Evolutionary conservation across 2,329 filamentous ascomycete genomes (phyloP), one percentile per base, ranked within the genome.

Genomic region (Aspergillus tubingensis): DNA sequence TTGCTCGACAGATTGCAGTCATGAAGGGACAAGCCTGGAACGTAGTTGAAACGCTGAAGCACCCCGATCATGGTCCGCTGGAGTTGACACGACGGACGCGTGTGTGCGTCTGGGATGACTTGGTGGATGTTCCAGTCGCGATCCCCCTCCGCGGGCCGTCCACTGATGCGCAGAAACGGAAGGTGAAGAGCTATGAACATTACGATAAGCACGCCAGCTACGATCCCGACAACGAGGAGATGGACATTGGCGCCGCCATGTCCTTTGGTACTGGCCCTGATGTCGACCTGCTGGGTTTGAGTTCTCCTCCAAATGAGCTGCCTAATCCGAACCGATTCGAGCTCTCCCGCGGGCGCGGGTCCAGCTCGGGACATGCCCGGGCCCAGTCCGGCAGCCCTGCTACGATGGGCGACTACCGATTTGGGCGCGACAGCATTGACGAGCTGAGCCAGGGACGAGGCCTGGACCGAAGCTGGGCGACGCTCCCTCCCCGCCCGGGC

Each of bases 21-120:
- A 96, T 99, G 92, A 99, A 99, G 78, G 95, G 95, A 10, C 95
- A 99, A 74, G 95, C 95, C 0, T 99, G 95, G 92, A 99, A 99
- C 73, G 95, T 99, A 0, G 95, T 99, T 4, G 95, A 99, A 79
- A 97, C 95, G 0, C 83, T 99, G 62, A 99, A 99, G 76, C 91
- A 91, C 17, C 83, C 87, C 0, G 95, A 98, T 71, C 94, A 98
- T 72, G 95, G 95, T 0, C 95, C 95, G 0, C 81, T 99, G 17
- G 95, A 98, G 77, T 85, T 99, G 56, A 98, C 95, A 4, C 86
- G 95, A 64, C 85, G 95, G 67, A 90, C 92, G 52, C 88, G 94
- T 69, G 94, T 99, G 17, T 96, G 92, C 70, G 94, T 99, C 11
- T 99, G 95, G 95, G 95, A 99, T 72, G 95, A 99, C 72, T 81